phyloP scores from a whole-genome alignment of 306 rosid species.

The barrel medic (Medicago truncatula) region MtrunA17r5.0-ANR NC_053042.1:52086501-52087000 shows the following conservation, averaged over 20 bases:
- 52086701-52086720: background rate
- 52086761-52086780: conserved; percentile 23
- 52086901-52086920: conserved; percentile 93
- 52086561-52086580: background rate
- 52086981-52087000: conserved; percentile 64
- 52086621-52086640: background rate
- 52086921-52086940: conserved; percentile 73
- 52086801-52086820: conserved; percentile 33
- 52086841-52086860: conserved; percentile 27
- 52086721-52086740: background rate
- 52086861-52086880: conserved; percentile 44
- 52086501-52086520: background rate
- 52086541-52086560: background rate
- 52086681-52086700: background rate
- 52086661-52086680: conserved; percentile 1
- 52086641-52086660: background rate
- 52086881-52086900: conserved; percentile 66
- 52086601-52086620: background rate
- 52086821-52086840: conserved; percentile 39
- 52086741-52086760: background rate
- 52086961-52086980: conserved; percentile 50
- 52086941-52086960: conserved; percentile 47
- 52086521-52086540: background rate
- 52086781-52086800: conserved; percentile 15
- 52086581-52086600: background rate